phyloP scores from a whole-genome alignment of 2,329 filamentous ascomycete species.

The Fusarium paranaense region DNA sequence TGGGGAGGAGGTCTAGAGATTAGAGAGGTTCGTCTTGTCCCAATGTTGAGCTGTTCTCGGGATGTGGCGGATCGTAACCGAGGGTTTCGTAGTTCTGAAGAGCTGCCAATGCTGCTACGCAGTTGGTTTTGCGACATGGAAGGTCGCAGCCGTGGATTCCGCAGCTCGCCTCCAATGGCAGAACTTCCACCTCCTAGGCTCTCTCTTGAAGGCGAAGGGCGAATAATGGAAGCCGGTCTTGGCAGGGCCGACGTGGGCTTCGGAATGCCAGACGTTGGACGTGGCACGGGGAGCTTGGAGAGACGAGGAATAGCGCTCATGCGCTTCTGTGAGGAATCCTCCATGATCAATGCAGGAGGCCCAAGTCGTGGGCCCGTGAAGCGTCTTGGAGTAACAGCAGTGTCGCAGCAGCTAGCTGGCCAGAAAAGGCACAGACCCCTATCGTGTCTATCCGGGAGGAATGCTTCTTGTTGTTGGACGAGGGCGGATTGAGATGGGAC shows the following conservation, averaged over 20 bases:
- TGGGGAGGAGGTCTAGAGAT: slow-evolving; percentile 33
- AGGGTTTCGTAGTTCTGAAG: slow-evolving; percentile 51
- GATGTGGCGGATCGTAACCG: slow-evolving; percentile 55
- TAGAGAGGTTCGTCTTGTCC: slow-evolving; percentile 36
- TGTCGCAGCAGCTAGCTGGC: neutral
- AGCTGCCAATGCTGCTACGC: slow-evolving; percentile 35
- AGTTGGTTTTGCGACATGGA: slow-evolving; percentile 56
- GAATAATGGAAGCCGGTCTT: slow-evolving; percentile 44
- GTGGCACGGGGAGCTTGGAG: slow-evolving; percentile 54
- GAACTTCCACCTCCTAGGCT: slow-evolving; percentile 17
- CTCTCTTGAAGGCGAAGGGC: slow-evolving; percentile 46
- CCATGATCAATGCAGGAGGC: slow-evolving; percentile 42
- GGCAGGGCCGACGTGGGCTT: slow-evolving; percentile 44
- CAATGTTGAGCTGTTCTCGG: slow-evolving; percentile 52
- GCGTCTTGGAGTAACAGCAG: neutral
- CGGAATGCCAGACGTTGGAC: slow-evolving; percentile 48
- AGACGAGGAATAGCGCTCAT: slow-evolving; percentile 51
- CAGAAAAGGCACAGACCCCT: slow-evolving; percentile 3
- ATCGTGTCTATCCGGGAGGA: slow-evolving; percentile 23
- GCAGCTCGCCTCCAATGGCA: slow-evolving; percentile 44
- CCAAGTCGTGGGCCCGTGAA: neutral
- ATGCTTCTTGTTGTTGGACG: slow-evolving; percentile 7
- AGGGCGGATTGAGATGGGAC: slow-evolving; percentile 3
- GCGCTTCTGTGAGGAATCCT: slow-evolving; percentile 51
- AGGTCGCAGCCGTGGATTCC: slow-evolving; percentile 55